Conservation (phyloP, 2,329 filamentous ascomycete genomes). For the Phialemonium atrogriseum region DNA sequence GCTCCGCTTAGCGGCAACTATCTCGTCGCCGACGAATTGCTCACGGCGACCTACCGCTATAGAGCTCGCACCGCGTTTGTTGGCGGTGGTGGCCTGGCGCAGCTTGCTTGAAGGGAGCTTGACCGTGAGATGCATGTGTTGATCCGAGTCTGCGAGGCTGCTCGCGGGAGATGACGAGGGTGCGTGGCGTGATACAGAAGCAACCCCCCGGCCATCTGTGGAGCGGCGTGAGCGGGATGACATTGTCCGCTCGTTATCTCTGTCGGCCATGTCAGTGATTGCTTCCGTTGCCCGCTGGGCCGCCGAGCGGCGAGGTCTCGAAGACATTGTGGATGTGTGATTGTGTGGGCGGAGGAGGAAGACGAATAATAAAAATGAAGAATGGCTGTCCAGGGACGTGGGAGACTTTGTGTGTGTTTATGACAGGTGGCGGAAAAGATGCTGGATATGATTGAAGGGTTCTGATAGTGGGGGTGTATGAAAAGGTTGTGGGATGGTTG, state of each 20-base stretch:
- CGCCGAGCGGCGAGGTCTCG: slow-evolving; percentile 39
- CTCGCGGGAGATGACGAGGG: slow-evolving; percentile 32
- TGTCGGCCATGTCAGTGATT: slow-evolving; percentile 44
- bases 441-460: no score
- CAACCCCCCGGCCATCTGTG: slow-evolving; percentile 27
- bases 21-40: slow-evolving; percentile 34
- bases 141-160: slow-evolving; percentile 25
- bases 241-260: slow-evolving; percentile 38
- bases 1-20: slow-evolving; percentile 38
- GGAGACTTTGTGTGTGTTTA: no score
- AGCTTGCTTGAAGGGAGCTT: slow-evolving; percentile 44
- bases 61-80: slow-evolving; percentile 24
- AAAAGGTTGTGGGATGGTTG: no score
- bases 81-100: slow-evolving; percentile 36
- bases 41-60: no score
- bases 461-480: no score
- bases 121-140: slow-evolving; percentile 42
- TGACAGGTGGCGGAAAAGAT: no score
- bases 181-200: slow-evolving; percentile 33
- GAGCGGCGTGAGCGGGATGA: slow-evolving; percentile 33
- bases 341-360: slow-evolving; percentile 3
- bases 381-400: slow-evolving; percentile 1
- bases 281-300: slow-evolving; percentile 35
- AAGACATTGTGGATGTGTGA: slow-evolving; percentile 27
- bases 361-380: no score